Evolutionary conservation across 2,329 filamentous ascomycete species (phyloP).

Genomic region (Penicillium sp.): DNA sequence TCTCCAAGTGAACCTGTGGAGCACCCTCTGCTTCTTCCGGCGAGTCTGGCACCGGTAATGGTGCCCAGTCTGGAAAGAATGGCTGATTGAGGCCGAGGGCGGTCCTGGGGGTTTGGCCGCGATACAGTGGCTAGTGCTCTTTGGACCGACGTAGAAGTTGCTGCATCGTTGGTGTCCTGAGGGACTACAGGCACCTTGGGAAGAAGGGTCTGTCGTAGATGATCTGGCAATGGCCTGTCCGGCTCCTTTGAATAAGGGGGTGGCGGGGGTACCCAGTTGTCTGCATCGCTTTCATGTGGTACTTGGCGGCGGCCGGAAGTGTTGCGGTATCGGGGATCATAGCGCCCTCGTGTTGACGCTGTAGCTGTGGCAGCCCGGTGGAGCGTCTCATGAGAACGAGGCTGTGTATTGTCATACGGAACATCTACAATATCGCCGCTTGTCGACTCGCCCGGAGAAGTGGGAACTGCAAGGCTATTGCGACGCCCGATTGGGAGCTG

Average conservation of each 20-base stretch:
- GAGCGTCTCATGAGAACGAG: conserved; percentile 65
- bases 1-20: conserved; percentile 10
- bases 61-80: conserved; percentile 28
- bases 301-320: conserved; percentile 52
- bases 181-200: conserved; percentile 22
- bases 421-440: conserved; percentile 53
- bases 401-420: conserved; percentile 68
- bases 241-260: conserved; percentile 60
- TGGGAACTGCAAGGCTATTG: conserved; percentile 28
- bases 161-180: neutral
- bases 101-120: conserved; percentile 18
- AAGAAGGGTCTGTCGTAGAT: conserved; percentile 33
- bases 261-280: conserved; percentile 82
- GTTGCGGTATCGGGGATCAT: conserved; percentile 50
- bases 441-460: conserved; percentile 20
- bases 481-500: conserved; percentile 16
- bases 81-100: conserved; percentile 25
- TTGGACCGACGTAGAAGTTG: conserved; percentile 11
- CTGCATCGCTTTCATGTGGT: conserved; percentile 80
- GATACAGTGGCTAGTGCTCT: conserved; percentile 26
- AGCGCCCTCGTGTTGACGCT: conserved; percentile 64
- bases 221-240: conserved; percentile 36
- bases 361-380: conserved; percentile 70
- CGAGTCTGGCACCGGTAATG: conserved; percentile 21
- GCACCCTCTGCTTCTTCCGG: conserved; percentile 19